These are phyloP conservation scores for Piromyces sp. DNA, from an alignment of 192 early-diverging fungal species.

Conservation along the genomic window DNA sequence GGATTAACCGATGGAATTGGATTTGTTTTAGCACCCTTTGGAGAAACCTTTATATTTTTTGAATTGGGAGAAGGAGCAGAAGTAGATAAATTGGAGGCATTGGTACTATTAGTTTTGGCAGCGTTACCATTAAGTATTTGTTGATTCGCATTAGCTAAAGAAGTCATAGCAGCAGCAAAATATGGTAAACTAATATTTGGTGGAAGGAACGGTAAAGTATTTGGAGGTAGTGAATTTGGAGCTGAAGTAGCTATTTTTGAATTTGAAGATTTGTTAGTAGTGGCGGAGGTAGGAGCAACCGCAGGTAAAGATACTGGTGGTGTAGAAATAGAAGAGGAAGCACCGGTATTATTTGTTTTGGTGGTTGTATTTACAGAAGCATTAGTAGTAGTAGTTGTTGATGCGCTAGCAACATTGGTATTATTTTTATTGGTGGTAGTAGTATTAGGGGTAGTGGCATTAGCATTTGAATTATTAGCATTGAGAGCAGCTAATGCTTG, in stretches of 20 bases:
- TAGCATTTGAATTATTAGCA: not conserved
- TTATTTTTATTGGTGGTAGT: no score
- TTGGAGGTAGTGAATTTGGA: not conserved
- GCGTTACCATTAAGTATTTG: not conserved
- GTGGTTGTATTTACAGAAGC: not conserved
- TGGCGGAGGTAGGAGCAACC: no score
- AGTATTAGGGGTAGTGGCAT: not conserved
- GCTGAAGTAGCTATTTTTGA: not conserved
- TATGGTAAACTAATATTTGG: not conserved
- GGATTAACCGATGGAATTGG: not conserved
- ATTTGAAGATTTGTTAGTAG: not conserved
- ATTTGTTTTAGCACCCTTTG: not conserved
- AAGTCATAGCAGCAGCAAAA: not conserved
- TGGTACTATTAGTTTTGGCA: not conserved
- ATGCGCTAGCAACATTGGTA: no score
- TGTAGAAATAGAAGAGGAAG: not conserved
- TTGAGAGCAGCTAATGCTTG: not conserved
- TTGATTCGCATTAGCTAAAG: not conserved
- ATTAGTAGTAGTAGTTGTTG: not conserved
- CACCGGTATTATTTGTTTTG: not conserved
- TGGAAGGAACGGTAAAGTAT: not conserved
- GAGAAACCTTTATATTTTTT: not conserved
- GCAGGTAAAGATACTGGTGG: not conserved
- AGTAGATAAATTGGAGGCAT: not conserved
- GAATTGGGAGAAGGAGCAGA: not conserved